Base-by-base conservation (phyloP, 2,329 filamentous ascomycete species). In the Microcyclospora tardicrescens region DNA sequence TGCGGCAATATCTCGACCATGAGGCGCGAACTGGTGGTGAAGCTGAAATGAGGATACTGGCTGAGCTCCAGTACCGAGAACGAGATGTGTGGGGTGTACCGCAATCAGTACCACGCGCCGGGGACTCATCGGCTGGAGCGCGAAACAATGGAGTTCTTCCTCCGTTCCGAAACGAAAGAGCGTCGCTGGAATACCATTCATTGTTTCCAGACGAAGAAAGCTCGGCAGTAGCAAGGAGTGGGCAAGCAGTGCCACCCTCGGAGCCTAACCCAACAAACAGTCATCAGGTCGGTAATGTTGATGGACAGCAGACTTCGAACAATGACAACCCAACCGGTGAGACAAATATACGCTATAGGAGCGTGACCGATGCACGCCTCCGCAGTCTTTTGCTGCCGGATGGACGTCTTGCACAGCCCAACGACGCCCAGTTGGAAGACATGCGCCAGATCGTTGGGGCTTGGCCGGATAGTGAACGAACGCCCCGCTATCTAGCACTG, bases 21-120 rank as follows among this genome's bases (percentile, higher is more conserved):
- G 57, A 60, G 28, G 44, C 46, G 12, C 37, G 43, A 24, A 42
- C 45, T 9, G 49, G 49, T 19, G 45, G 49, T 14, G 51, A 51
- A 28, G 45, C 45, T 6, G 43, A 42, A 10, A 31, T 37, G 2
- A 29, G 36, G 24, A 40, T 45, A 13, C 33, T 55, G 28, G 35
- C 40, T n/a, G 55, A 53, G 35, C 29, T 54, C 6, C 37, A 48
- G 28, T 31, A 11, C 4, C 37, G 43, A 16, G 43, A 50, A 13
- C 41, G 43, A 16, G 55, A 58, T 45, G 49, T 56, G 9, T 56
- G 55, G 55, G 50, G 55, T 30, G 55, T 58, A 10, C 54, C 54
- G n/a, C 41, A 32, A 9, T 41, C 35, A 16, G 28, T 24, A 24
- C 19, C 19, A 24, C 4, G 19, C 19, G 19, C 19, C 4, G 19